A percentile compares a stretch with the other conserved stretches of the same genome.
These are phyloP conservation scores for Lentinula lateritia DNA, from an alignment of 768 basidiomycete species.

Conservation along the genomic window DNA sequence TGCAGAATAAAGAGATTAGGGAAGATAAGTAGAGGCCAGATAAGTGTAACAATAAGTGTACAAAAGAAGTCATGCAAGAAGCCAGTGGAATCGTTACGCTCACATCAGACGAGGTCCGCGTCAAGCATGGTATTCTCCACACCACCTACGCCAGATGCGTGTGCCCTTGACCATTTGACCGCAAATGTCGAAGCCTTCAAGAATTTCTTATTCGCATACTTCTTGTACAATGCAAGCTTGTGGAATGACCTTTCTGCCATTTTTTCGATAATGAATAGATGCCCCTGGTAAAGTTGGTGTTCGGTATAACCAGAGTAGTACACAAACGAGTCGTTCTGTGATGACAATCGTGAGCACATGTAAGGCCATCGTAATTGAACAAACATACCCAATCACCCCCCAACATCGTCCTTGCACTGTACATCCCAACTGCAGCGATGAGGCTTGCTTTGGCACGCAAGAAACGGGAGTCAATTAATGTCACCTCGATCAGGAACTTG, in stretches of 20 bases:
- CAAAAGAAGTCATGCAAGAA: conserved; percentile 6
- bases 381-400: conserved; percentile 91
- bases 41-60: not conserved
- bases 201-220: conserved; percentile 98
- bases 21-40: not conserved
- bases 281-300: conserved; percentile 78
- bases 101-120: conserved; percentile 7
- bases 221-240: conserved; percentile 87
- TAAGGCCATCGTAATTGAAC: conserved; percentile 20
- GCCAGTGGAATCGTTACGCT: not conserved
- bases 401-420: conserved; percentile 89
- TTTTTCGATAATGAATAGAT: conserved; percentile 77
- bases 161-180: conserved; percentile 63
- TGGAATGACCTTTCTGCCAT: conserved; percentile 75
- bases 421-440: conserved; percentile 96
- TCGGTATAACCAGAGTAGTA: conserved; percentile 92
- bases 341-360: conserved; percentile 22
- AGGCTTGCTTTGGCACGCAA: conserved; percentile 89
- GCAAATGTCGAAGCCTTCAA: conserved; percentile 84
- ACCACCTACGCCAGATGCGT: conserved; percentile 30
- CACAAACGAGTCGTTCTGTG: conserved; percentile 83
- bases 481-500: conserved; percentile 97
- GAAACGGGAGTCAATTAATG: conserved; percentile 89
- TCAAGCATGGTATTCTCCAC: conserved; percentile 42
- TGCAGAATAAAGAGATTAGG: not conserved